Conservation (phyloP, 257 asterid genomes). For the Craterostigma plantagineum region DNA sequence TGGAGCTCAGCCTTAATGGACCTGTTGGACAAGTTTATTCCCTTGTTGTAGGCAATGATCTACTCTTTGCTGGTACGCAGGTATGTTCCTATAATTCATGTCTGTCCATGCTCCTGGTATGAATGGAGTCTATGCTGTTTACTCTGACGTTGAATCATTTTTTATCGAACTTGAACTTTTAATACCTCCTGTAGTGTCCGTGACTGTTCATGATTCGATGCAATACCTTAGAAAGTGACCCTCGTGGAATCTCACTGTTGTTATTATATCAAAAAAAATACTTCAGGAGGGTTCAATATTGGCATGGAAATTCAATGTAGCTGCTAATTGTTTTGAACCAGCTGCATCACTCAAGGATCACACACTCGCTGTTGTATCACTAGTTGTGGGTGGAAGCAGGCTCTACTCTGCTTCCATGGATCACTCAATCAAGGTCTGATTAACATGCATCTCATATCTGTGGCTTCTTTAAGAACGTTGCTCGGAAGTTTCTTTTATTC, state of each 20-base stretch:
- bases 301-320: conserved; percentile 77
- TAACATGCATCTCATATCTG: conserved; percentile 5
- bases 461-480: neutral
- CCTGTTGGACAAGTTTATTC: conserved; percentile 96
- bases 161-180: too few species aligned
- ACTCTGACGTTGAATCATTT: too few species aligned
- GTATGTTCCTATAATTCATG: conserved; percentile 22
- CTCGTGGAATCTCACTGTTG: too few species aligned
- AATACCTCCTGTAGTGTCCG: too few species aligned
- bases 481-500: neutral
- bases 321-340: conserved; percentile 70
- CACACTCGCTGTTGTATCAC: conserved; percentile 73
- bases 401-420: conserved; percentile 94
- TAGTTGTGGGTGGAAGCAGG: conserved; percentile 71
- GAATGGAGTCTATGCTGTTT: too few species aligned
- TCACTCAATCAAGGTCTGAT: conserved; percentile 45
- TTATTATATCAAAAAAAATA: neutral
- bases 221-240: too few species aligned
- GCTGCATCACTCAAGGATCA: conserved; percentile 78
- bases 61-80: conserved; percentile 91
- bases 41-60: conserved; percentile 64
- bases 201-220: too few species aligned
- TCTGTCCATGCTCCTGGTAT: too few species aligned
- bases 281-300: conserved; percentile 72
- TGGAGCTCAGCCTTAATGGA: conserved; percentile 74